Percentiles rank a stretch among this genome's conserved stretches.
These are phyloP conservation scores for Triangularia setosa DNA, from an alignment of 2,329 filamentous ascomycete genomes.

Conservation along the genomic window DNA sequence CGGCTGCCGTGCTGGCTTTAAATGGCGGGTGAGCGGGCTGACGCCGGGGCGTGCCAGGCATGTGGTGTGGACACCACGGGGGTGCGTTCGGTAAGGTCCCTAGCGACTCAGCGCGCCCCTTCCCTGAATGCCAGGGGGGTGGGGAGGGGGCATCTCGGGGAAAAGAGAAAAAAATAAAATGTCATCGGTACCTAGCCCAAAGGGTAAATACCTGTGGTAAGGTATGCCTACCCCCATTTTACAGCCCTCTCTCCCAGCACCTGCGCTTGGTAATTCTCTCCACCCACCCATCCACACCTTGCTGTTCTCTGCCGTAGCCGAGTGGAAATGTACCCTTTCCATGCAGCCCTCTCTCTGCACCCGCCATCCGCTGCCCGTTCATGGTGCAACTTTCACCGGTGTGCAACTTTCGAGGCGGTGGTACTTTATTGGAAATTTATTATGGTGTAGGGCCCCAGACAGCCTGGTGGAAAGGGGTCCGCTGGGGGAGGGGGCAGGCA, in stretches of 20 bases:
- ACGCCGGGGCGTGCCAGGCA: conserved; percentile 16
- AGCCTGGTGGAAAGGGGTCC: conserved; percentile 9
- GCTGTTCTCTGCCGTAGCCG: background rate
- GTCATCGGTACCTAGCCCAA: conserved; percentile 20
- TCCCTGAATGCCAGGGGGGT: conserved; percentile 23
- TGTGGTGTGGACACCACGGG: conserved; percentile 24
- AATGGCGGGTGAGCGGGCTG: conserved; percentile 26
- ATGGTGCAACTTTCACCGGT: conserved; percentile 20
- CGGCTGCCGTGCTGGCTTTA: conserved; percentile 29
- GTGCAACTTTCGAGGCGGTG: conserved; percentile 14
- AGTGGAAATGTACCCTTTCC: conserved; percentile 3
- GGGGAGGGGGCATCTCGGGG: conserved; percentile 21
- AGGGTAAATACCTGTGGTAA: conserved; percentile 13
- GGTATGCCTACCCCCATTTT: conserved; percentile 6
- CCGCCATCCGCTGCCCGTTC: conserved; percentile 3
- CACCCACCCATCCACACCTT: background rate
- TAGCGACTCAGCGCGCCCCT: conserved; percentile 24
- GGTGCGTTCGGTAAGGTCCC: conserved; percentile 16
- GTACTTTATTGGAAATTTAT: conserved; percentile 17
- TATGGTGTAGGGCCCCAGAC: conserved; percentile 10
- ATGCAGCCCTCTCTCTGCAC: conserved; percentile 17
- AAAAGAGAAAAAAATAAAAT: conserved; percentile 19
- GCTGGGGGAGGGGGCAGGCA: background rate
- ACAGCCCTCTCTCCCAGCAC: background rate
- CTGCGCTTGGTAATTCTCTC: too few species aligned